phyloP scores from a whole-genome alignment of 495 filamentous ascomycete species.

The Sabuloglossum arenarium region DNA sequence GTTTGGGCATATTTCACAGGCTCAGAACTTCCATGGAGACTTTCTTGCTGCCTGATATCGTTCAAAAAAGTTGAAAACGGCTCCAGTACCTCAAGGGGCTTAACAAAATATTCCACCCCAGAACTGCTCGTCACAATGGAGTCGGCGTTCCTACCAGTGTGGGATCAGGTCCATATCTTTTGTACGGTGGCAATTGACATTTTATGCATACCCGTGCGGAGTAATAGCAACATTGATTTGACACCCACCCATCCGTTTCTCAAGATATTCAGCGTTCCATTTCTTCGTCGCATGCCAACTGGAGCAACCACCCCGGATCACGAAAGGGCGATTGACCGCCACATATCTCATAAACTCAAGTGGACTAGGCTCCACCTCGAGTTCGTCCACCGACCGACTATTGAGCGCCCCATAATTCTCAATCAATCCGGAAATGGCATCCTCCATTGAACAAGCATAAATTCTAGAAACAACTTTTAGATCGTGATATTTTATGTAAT shows the following conservation, averaged over 20 bases:
- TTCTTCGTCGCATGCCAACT: constrained; percentile 34
- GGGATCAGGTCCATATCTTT: not conserved
- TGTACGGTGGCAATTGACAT: not conserved
- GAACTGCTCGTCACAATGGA: constrained; percentile 26
- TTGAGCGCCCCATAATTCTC: constrained; percentile 50
- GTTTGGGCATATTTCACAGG: constrained; percentile 34
- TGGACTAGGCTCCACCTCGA: constrained; percentile 39
- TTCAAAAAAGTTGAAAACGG: constrained; percentile 25
- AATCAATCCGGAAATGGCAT: constrained; percentile 31
- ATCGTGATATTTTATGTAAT: too few relatives aligned
- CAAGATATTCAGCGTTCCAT: constrained; percentile 38
- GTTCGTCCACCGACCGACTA: constrained; percentile 27
- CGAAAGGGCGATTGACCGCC: constrained; percentile 43
- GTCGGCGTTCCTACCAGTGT: constrained; percentile 33
- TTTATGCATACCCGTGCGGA: constrained; percentile 34
- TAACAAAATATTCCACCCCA: constrained; percentile 26
- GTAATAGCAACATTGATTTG: constrained; percentile 51
- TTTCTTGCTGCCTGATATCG: constrained; percentile 23
- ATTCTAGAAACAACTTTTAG: too few relatives aligned
- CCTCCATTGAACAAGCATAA: not conserved
- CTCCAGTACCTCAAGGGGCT: constrained; percentile 32
- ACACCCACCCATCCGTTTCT: constrained; percentile 24
- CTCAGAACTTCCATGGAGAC: not conserved
- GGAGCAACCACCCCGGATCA: constrained; percentile 33
- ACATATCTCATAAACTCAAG: constrained; percentile 57